phyloP scores from a whole-genome alignment of 495 filamentous ascomycete species.

The Platismatia glauca region DNA sequence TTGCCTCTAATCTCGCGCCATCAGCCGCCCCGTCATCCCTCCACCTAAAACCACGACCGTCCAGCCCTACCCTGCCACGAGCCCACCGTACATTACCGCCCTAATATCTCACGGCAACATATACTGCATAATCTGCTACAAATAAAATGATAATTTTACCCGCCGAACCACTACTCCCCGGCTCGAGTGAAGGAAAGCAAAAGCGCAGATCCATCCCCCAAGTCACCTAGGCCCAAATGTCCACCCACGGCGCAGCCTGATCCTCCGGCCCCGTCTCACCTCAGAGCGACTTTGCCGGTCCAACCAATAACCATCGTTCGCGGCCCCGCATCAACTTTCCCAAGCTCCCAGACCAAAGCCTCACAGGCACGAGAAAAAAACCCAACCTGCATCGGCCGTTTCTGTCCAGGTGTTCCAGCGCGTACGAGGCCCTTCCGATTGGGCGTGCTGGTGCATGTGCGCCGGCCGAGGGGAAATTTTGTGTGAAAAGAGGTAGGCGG shows the following conservation, averaged over 20 bases:
- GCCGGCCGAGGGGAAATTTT: background rate
- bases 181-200: background rate
- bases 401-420: background rate
- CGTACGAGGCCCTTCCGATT: background rate
- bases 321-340: too few species aligned
- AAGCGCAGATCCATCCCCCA: too few species aligned
- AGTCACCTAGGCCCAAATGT: too few species aligned
- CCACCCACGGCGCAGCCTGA: too few species aligned
- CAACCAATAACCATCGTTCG: background rate
- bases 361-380: too few species aligned
- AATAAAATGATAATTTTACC: background rate
- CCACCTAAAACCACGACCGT: background rate
- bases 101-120: background rate
- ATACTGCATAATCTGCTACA: background rate
- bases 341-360: background rate
- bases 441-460: background rate
- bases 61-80: background rate
- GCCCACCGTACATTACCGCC: background rate
- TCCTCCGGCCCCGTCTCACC: background rate
- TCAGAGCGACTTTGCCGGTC: background rate
- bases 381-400: too few species aligned
- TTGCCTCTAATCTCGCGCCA: background rate
- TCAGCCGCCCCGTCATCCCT: conserved; percentile 1
- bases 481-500: background rate
- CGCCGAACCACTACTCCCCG: background rate